phyloP scores from a whole-genome alignment of 202 grass and related monocot genomes.

The Panicum virgatum region DNA sequence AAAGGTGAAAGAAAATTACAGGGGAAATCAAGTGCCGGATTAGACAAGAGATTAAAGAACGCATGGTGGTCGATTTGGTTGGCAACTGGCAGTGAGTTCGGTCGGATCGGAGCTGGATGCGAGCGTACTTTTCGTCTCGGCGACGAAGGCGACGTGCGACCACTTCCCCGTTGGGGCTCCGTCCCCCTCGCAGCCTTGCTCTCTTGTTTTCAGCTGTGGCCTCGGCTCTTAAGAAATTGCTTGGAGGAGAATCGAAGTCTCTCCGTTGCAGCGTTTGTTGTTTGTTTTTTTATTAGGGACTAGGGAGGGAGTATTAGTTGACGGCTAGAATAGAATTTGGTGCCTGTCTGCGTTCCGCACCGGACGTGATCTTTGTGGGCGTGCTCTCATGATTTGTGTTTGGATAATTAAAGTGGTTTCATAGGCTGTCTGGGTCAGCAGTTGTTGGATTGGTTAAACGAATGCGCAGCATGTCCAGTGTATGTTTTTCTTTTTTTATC shows the following conservation, averaged over 20 bases:
- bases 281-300: neutral
- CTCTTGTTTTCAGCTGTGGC: neutral
- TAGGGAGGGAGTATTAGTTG: constrained; percentile 21
- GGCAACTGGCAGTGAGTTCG: constrained; percentile 41
- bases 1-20: neutral
- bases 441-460: neutral
- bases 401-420: constrained; percentile 4
- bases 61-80: constrained; percentile 27
- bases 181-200: neutral
- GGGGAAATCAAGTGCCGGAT: neutral
- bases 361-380: constrained; percentile 3
- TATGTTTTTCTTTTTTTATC: neutral
- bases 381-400: constrained; percentile 34
- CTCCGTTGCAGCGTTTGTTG: neutral
- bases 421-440: neutral
- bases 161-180: constrained; percentile 51
- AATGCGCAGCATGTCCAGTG: neutral
- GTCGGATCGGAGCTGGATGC: constrained; percentile 37
- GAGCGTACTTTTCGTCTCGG: constrained; percentile 41
- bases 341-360: constrained; percentile 1
- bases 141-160: constrained; percentile 57
- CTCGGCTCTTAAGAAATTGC: constrained; percentile 35
- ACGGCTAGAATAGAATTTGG: neutral
- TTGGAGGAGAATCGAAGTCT: constrained; percentile 46
- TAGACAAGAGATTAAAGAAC: constrained; percentile 8